These are phyloP conservation scores for Alopecurus myosuroides DNA, from an alignment of 176 grass and related monocot genomes.

Conservation along the genomic window DNA sequence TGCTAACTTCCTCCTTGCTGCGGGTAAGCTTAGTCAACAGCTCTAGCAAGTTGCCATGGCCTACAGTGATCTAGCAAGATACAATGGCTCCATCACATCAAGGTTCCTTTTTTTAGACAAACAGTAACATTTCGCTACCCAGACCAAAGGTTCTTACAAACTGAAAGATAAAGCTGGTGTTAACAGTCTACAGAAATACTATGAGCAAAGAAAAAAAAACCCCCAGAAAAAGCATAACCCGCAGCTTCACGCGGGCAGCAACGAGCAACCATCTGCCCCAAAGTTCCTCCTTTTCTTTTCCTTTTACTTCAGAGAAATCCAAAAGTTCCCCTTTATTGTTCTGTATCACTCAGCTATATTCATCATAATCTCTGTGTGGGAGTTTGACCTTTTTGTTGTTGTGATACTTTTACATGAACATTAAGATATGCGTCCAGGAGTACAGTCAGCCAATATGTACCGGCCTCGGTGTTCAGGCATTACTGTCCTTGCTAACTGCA, in stretches of 20 bases:
- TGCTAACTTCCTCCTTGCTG: background rate
- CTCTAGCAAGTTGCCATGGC: background rate
- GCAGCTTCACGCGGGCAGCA: background rate
- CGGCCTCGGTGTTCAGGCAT: slow-evolving; percentile 72
- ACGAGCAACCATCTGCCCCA: background rate
- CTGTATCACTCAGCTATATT: background rate
- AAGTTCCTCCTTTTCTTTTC: background rate
- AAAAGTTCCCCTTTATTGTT: background rate
- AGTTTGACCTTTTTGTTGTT: slow-evolving; percentile 26
- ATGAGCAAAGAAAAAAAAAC: background rate
- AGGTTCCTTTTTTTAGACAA: background rate
- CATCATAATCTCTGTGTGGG: slow-evolving; percentile 3
- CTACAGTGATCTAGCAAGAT: background rate
- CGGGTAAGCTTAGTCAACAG: background rate
- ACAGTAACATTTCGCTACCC: background rate
- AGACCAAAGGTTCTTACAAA: background rate
- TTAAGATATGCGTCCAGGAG: slow-evolving; percentile 78
- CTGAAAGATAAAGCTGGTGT: background rate
- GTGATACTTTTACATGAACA: slow-evolving; percentile 24
- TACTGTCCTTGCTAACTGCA: slow-evolving; percentile 76
- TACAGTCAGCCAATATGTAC: slow-evolving; percentile 76
- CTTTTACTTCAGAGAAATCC: background rate
- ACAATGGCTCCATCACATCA: background rate
- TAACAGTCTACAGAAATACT: background rate
- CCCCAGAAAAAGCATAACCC: background rate